Conservation (phyloP, 129 eudicot species). For the Escallonia herrerae region DNA sequence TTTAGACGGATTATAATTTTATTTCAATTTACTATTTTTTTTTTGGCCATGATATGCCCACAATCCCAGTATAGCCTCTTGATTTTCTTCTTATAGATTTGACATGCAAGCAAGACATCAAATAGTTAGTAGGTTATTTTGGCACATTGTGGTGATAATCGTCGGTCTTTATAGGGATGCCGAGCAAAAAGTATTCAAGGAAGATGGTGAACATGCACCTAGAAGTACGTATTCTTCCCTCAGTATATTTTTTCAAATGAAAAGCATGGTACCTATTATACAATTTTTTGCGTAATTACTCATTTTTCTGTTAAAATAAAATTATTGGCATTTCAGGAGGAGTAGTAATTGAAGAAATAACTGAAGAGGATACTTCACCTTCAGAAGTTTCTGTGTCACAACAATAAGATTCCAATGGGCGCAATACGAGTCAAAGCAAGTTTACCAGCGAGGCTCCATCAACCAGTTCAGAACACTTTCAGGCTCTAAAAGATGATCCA, state of each 20-base stretch:
- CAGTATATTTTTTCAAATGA: background rate
- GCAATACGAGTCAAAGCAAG: too few relatives aligned
- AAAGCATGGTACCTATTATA: too few relatives aligned
- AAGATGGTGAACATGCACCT: constrained; percentile 41
- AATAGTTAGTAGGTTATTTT: background rate
- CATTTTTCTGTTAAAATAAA: background rate
- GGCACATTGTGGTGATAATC: constrained; percentile 3
- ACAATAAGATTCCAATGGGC: constrained; percentile 30
- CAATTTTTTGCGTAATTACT: background rate
- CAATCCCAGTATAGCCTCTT: too few relatives aligned
- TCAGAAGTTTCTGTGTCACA: constrained; percentile 25
- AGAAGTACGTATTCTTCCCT: constrained; percentile 39
- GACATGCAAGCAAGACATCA: too few relatives aligned
- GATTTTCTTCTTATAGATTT: too few relatives aligned
- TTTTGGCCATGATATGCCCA: too few relatives aligned
- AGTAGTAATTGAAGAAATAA: constrained; percentile 81
- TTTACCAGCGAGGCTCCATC: constrained; percentile 25
- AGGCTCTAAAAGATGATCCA: constrained; percentile 60
- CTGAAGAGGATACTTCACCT: constrained; percentile 54
- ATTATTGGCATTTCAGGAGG: constrained; percentile 28
- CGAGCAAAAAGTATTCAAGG: constrained; percentile 38
- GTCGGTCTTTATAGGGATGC: constrained; percentile 44
- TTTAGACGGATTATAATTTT: too few relatives aligned
- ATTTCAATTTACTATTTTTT: too few relatives aligned
- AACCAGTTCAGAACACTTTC: constrained; percentile 33